Evolutionary conservation across 768 basidiomycete species (phyloP).

Genomic region (Rhodotorula babjevae): DNA sequence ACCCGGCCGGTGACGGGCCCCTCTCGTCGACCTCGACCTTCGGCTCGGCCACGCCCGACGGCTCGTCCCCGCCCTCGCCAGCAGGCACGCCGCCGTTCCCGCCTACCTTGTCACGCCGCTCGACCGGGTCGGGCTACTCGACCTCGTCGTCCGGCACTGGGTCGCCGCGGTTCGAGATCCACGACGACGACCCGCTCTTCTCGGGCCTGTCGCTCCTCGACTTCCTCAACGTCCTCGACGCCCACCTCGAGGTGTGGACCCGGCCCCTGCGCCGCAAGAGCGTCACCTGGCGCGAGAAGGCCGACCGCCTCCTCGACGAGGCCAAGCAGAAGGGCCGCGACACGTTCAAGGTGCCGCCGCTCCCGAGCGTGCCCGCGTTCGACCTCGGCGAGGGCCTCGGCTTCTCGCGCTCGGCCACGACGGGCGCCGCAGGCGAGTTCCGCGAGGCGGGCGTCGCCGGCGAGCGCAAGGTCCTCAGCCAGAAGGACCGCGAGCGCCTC

Average conservation of each 20-base stretch:
- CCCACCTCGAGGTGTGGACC: slow-evolving; percentile 38
- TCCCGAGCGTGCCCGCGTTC: slow-evolving; percentile 25
- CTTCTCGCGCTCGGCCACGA: neutral
- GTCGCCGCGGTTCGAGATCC: slow-evolving; percentile 25
- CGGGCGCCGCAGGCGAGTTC: neutral
- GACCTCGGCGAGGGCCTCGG: slow-evolving; percentile 1
- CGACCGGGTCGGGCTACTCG: neutral
- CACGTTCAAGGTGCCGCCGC: slow-evolving; percentile 6
- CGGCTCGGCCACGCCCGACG: neutral
- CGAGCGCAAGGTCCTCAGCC: slow-evolving; percentile 1
- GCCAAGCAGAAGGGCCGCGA: slow-evolving; percentile 12
- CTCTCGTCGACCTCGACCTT: neutral
- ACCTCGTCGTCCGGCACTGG: neutral
- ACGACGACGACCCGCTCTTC: slow-evolving; percentile 34
- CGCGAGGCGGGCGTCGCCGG: neutral
- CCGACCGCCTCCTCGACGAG: slow-evolving; percentile 32
- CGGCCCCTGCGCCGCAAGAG: slow-evolving; percentile 29
- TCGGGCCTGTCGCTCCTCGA: slow-evolving; percentile 36
- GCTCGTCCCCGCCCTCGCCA: too few species aligned
- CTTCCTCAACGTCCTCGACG: slow-evolving; percentile 39
- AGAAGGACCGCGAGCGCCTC: slow-evolving; percentile 26
- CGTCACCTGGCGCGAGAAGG: slow-evolving; percentile 22
- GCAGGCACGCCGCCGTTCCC: neutral
- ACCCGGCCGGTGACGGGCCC: neutral
- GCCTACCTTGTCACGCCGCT: slow-evolving; percentile 5